Conservation (phyloP, 202 grass and related monocot genomes). For the Zoysia matrella region DNA sequence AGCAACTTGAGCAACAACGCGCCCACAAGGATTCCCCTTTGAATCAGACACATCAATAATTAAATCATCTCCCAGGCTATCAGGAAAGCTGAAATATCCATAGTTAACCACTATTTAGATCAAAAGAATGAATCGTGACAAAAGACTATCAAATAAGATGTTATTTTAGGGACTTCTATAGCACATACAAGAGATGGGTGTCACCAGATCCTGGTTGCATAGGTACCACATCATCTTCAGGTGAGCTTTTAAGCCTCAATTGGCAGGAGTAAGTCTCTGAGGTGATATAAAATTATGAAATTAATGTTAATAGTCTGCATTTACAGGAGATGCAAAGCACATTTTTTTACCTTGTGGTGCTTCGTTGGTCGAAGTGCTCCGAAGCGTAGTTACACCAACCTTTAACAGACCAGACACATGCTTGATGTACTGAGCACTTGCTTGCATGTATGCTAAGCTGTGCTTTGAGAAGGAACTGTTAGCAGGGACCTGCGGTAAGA, state of each 20-base stretch:
- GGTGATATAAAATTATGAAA: conserved; percentile 46
- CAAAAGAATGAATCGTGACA: conserved; percentile 21
- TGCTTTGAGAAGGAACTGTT: conserved; percentile 91
- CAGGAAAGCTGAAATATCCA: conserved; percentile 89
- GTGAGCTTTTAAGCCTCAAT: conserved; percentile 85
- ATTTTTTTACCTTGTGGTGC: conserved; percentile 75
- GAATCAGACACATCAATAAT: conserved; percentile 94
- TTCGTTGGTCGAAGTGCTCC: conserved; percentile 81
- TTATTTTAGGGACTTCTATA: conserved; percentile 33
- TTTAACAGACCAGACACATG: conserved; percentile 93
- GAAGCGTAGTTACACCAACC: conserved; percentile 82
- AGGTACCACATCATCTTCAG: conserved; percentile 72
- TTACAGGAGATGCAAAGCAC: conserved; percentile 27
- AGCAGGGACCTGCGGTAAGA: conserved; percentile 68
- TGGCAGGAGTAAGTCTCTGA: conserved; percentile 94
- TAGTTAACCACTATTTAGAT: conserved; percentile 10
- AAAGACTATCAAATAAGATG: background rate
- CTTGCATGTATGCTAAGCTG: conserved; percentile 96
- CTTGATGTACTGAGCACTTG: conserved; percentile 96
- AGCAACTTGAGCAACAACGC: too few species aligned
- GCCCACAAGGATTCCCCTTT: too few species aligned
- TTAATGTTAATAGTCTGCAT: conserved; percentile 36
- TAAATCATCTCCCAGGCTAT: conserved; percentile 97
- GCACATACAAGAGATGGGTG: conserved; percentile 95
- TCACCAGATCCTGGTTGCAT: conserved; percentile 99